Base-by-base conservation (phyloP, 73 alveolate genomes). In the Symbiodinium pilosum region DNA sequence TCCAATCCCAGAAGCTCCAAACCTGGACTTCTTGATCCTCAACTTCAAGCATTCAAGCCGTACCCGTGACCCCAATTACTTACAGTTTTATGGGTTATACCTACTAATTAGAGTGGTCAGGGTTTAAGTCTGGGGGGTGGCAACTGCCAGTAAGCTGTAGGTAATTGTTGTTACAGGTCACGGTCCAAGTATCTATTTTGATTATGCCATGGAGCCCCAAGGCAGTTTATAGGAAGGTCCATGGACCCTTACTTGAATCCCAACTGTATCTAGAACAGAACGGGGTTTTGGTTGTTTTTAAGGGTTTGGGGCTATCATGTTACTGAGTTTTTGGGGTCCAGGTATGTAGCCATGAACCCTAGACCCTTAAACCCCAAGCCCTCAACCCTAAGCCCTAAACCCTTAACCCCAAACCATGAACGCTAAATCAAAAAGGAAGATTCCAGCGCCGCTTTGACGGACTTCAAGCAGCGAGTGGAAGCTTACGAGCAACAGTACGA, bases 401-500 rank as follows among this genome's bases (percentile, higher is more conserved):
- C 26, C n/a, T 56, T 56, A 59, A 59, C 77, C 77, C 77, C 28
- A 59, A 59, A 59, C 39, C 34, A 20, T 52, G 26, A 54, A 54
- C 71, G n/a, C 18, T 54, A 0, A 54, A 12, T 30, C 71, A 54
- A 21, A 3, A 2, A 64, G 77, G 85, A 12, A 71, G 85, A 34
- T 34, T 71, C 85, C 47, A n/a, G 85, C 38, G 97, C 97, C 3
- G 97, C 97, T 41, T 36, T 91, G 81, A 18, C 34, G 26, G 97
- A 91, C 30, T 91, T 91, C 77, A 91, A 91, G 88, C 51, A 91
- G 52, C 77, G 97, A 6, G 97, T 91, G 18, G 97, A 91, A 32
- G 97, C 97, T 0, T 91, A 91, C 77, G 97, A 91, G 52, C 88
- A 51, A 2, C 97, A 91, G 88, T 91, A 91, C 77, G 97, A 91